These are phyloP conservation scores for Begonia peltatifolia DNA, from an alignment of 306 rosid species.

Conservation along the genomic window DNA sequence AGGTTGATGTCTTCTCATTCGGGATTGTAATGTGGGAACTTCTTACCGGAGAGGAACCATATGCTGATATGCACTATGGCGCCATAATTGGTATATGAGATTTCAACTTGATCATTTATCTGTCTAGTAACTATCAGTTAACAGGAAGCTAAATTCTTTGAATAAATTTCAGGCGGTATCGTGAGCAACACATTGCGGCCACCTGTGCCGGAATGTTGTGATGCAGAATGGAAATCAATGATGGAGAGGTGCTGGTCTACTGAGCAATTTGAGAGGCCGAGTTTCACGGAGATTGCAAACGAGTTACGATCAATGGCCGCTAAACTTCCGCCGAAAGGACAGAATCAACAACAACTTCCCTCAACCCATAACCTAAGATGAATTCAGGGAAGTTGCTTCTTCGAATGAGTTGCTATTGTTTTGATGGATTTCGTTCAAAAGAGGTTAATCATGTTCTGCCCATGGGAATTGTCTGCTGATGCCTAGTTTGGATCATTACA, in stretches of 20 bases:
- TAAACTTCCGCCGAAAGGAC: slow-evolving; percentile 59
- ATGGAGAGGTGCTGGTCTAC: slow-evolving; percentile 91
- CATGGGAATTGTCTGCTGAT: no score
- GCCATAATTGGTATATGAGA: slow-evolving; percentile 62
- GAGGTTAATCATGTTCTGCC: no score
- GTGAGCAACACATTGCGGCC: slow-evolving; percentile 91
- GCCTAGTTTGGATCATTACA: no score
- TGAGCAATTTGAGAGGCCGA: slow-evolving; percentile 73
- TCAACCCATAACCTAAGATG: slow-evolving; percentile 27
- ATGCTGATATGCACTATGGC: slow-evolving; percentile 77
- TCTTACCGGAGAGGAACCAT: slow-evolving; percentile 81
- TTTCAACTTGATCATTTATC: not conserved
- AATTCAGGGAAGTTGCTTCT: slow-evolving; percentile 8
- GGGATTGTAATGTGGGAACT: slow-evolving; percentile 90
- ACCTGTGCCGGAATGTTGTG: slow-evolving; percentile 52
- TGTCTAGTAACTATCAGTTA: not conserved
- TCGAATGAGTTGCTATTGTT: not conserved
- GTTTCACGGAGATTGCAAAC: slow-evolving; percentile 61
- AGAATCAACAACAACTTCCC: slow-evolving; percentile 35
- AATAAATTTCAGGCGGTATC: slow-evolving; percentile 55
- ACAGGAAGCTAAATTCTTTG: not conserved
- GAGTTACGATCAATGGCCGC: slow-evolving; percentile 56
- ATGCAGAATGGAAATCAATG: slow-evolving; percentile 55
- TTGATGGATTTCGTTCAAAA: not conserved
- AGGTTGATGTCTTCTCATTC: slow-evolving; percentile 86